These are phyloP conservation scores for Yarrowia divulgata DNA, from an alignment of 805 yeast species.

Conservation along the genomic window DNA sequence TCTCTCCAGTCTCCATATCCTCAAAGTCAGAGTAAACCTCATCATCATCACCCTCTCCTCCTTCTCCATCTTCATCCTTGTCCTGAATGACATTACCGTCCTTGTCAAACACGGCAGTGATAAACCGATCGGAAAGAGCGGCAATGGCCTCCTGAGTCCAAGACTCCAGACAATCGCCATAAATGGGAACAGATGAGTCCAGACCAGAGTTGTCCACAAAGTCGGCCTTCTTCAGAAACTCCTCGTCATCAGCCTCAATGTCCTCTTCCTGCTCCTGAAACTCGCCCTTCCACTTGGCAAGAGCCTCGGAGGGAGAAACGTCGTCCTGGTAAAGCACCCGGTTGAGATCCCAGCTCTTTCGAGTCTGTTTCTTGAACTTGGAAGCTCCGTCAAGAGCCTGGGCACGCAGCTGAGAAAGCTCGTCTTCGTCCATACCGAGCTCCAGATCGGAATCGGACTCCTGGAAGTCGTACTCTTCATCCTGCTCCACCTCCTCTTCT, in stretches of 20 bases:
- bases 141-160: conserved; percentile 42
- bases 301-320: conserved; percentile 63
- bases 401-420: conserved; percentile 41
- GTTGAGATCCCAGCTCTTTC: conserved; percentile 77
- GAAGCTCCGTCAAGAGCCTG: conserved; percentile 45
- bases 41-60: conserved; percentile 48
- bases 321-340: conserved; percentile 81
- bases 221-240: conserved; percentile 45
- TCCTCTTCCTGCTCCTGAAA: conserved; percentile 45
- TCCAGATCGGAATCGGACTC: conserved; percentile 54
- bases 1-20: conserved; percentile 52
- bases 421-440: conserved; percentile 53
- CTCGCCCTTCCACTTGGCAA: conserved; percentile 48
- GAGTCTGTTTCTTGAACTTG: conserved; percentile 51
- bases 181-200: conserved; percentile 43
- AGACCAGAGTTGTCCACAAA: conserved; percentile 40
- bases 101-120: conserved; percentile 39
- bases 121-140: conserved; percentile 44
- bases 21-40: conserved; percentile 54
- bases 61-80: conserved; percentile 43
- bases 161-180: conserved; percentile 41
- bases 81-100: conserved; percentile 45
- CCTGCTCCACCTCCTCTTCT: conserved; percentile 48
- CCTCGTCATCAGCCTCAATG: conserved; percentile 47
- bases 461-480: conserved; percentile 49